phyloP scores from a whole-genome alignment of 2,329 filamentous ascomycete species.

The Colletotrichum truncatum region DNA sequence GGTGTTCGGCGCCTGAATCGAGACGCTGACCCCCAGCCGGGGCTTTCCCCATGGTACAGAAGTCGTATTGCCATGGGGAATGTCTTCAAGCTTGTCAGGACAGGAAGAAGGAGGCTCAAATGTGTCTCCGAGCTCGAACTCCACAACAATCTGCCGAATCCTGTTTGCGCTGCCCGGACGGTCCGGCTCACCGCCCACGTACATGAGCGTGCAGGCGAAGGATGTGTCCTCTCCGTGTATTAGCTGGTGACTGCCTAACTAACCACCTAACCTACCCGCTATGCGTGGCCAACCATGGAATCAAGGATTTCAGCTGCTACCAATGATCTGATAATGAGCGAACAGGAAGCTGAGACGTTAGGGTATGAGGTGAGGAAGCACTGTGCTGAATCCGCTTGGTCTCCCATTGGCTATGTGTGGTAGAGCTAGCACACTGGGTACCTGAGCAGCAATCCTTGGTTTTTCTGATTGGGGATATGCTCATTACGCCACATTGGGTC shows the following conservation, averaged over 20 bases:
- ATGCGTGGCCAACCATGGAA: neutral
- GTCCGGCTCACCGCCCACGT: conserved; percentile 20
- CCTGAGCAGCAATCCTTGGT: neutral
- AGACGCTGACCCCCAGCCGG: neutral
- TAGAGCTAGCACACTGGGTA: neutral
- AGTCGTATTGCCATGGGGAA: neutral
- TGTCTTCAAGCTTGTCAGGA: neutral
- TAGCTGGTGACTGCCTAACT: neutral
- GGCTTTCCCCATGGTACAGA: neutral
- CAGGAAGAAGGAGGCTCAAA: neutral
- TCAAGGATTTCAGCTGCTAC: conserved; percentile 12
- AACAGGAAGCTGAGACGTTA: neutral
- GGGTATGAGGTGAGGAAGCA: neutral
- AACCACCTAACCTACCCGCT: no score
- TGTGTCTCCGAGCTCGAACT: neutral
- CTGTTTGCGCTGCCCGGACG: neutral
- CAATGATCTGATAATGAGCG: conserved; percentile 23
- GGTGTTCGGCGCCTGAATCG: neutral
- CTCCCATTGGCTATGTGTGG: neutral
- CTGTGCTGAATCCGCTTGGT: conserved; percentile 16
- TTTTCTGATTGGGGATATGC: neutral
- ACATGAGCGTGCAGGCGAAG: neutral
- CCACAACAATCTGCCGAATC: conserved; percentile 5
- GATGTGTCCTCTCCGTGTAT: conserved; percentile 4
- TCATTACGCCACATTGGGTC: conserved; percentile 2